Conservation (phyloP, 768 basidiomycete species). For the Boletellus sp. region DNA sequence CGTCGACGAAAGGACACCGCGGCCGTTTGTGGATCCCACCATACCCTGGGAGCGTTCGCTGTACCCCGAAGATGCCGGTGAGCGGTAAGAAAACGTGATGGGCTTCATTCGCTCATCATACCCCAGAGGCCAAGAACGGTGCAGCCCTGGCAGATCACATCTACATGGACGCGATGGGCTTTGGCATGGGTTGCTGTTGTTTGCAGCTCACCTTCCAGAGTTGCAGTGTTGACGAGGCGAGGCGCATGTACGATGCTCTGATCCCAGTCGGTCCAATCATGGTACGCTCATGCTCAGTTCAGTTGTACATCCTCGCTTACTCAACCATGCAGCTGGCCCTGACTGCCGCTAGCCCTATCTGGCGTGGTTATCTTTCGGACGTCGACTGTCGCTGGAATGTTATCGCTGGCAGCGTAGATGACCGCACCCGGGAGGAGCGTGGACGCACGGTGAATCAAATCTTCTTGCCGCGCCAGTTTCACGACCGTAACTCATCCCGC, state of each 20-base stretch:
- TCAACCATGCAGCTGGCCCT: constrained; percentile 71
- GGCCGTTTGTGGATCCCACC: constrained; percentile 89
- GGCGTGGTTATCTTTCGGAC: constrained; percentile 92
- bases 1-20: constrained; percentile 81
- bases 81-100: too few relatives aligned
- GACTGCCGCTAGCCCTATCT: constrained; percentile 91
- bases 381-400: constrained; percentile 99
- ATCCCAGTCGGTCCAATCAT: constrained; percentile 94
- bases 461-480: constrained; percentile 6
- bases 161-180: constrained; percentile 99
- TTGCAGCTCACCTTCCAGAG: constrained; percentile 97
- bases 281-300: constrained; percentile 42
- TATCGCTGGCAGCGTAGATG: constrained; percentile 97
- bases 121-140: constrained; percentile 79
- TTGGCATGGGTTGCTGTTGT: constrained; percentile 99
- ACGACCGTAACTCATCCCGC: constrained; percentile 1
- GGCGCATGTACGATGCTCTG: constrained; percentile 93
- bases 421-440: constrained; percentile 93
- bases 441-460: constrained; percentile 61
- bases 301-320: constrained; percentile 1
- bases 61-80: constrained; percentile 83
- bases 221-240: constrained; percentile 88
- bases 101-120: background rate
- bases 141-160: constrained; percentile 89
- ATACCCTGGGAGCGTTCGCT: constrained; percentile 83